A percentile compares a stretch with the other conserved stretches of the same genome.
These are phyloP conservation scores for Mollisiaceae sp. DNA, from an alignment of 2,329 filamentous ascomycete genomes.

Conservation along the genomic window DNA sequence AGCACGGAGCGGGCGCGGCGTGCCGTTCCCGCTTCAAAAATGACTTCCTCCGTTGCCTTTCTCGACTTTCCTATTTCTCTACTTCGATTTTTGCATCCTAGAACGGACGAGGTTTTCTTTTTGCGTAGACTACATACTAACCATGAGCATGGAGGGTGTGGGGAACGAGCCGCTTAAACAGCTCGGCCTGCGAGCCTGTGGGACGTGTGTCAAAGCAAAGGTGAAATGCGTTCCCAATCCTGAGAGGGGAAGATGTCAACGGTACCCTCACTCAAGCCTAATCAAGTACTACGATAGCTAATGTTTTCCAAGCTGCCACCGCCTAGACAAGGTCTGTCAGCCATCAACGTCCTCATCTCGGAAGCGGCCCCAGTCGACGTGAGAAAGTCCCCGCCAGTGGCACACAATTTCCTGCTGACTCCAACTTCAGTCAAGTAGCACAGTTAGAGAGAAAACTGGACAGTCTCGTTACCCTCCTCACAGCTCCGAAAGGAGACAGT, in stretches of 20 bases:
- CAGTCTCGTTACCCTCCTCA: conserved; percentile 25
- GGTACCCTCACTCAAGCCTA: conserved; percentile 10
- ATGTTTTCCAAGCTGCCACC: conserved; percentile 11
- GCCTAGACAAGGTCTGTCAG: conserved; percentile 24
- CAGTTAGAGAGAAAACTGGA: conserved; percentile 29
- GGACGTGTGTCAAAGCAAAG: conserved; percentile 29
- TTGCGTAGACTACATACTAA: background rate
- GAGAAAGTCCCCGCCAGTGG: background rate
- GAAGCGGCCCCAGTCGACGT: conserved; percentile 18
- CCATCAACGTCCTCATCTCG: conserved; percentile 13
- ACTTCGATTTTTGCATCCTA: background rate
- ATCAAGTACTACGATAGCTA: background rate
- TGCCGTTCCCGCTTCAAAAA: conserved; percentile 10
- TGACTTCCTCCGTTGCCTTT: background rate
- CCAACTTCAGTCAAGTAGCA: conserved; percentile 20
- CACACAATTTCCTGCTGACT: background rate
- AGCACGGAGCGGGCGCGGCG: conserved; percentile 14
- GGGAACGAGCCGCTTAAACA: conserved; percentile 7
- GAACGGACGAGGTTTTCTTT: background rate
- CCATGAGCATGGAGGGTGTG: background rate
- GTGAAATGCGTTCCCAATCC: conserved; percentile 27
- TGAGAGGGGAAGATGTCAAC: conserved; percentile 20
- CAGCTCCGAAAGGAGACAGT: background rate
- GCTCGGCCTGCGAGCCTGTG: conserved; percentile 25
- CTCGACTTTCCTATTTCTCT: background rate